These are phyloP conservation scores for Lippia alba DNA, from an alignment of 305 asterid genomes.

Conservation along the genomic window DNA sequence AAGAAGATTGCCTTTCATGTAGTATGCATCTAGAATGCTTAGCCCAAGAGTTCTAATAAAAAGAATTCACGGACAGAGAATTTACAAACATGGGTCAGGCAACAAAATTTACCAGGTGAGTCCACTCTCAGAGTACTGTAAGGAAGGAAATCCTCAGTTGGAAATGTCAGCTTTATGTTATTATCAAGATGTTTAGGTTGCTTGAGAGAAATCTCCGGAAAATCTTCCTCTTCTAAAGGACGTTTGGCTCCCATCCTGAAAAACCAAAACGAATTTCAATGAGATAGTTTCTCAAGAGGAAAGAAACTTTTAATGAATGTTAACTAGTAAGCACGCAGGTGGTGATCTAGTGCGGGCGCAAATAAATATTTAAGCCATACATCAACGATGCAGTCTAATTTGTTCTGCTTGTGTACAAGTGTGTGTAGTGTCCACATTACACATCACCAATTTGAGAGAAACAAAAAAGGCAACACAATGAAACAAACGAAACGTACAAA, in stretches of 20 bases:
- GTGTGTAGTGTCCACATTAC: neutral
- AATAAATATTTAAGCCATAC: neutral
- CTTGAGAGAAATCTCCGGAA: constrained; percentile 55
- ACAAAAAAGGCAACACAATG: neutral
- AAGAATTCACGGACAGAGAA: constrained; percentile 2
- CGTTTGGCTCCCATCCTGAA: constrained; percentile 67
- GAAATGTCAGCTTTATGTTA: constrained; percentile 32
- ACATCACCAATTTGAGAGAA: constrained; percentile 7
- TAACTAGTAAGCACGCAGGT: neutral
- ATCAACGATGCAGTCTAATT: neutral
- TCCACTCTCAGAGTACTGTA: constrained; percentile 24
- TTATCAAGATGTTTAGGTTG: constrained; percentile 50
- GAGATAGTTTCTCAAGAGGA: neutral
- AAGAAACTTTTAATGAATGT: neutral
- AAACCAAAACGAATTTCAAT: constrained; percentile 15
- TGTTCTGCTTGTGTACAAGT: constrained; percentile 17
- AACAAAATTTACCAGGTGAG: constrained; percentile 44
- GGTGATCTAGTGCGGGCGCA: too few species aligned
- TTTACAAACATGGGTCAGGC: constrained; percentile 7
- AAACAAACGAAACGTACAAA: neutral
- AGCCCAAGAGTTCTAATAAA: neutral
- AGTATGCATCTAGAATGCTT: constrained; percentile 9
- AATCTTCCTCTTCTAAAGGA: constrained; percentile 53
- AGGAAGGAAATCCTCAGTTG: constrained; percentile 38
- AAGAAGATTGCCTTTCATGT: constrained; percentile 14